Conservation (phyloP, 495 filamentous ascomycete species). For the Collariella sp. region DNA sequence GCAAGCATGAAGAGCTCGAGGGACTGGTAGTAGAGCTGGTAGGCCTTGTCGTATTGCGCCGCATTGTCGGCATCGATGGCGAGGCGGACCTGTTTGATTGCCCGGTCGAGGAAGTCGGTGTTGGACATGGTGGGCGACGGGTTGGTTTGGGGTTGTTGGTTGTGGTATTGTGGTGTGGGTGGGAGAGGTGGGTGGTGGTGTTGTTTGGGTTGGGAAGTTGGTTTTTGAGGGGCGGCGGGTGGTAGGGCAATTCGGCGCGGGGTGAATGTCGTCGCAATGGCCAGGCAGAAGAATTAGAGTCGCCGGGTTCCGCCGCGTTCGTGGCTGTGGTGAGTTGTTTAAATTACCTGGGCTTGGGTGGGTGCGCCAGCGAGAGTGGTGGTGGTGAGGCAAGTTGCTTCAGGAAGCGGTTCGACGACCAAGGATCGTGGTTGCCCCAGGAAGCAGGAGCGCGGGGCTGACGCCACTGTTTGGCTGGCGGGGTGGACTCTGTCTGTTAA, state of each 20-base stretch:
- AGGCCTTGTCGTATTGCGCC: constrained; percentile 94
- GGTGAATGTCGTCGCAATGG: neutral
- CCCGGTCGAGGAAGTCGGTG: constrained; percentile 91
- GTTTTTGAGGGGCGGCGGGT: neutral
- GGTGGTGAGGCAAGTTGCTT: neutral
- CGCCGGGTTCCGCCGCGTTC: neutral
- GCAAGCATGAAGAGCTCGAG: constrained; percentile 95
- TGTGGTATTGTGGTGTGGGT: neutral
- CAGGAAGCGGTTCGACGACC: neutral
- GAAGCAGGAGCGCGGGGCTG: constrained; percentile 26
- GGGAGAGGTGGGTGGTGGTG: neutral
- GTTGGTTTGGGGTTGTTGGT: too few relatives aligned
- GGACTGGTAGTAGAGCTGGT: constrained; percentile 86
- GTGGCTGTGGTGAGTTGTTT: neutral
- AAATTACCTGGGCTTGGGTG: neutral
- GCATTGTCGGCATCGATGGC: constrained; percentile 93
- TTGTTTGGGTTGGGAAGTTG: neutral
- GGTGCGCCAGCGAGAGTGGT: neutral
- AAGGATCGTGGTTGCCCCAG: constrained; percentile 17
- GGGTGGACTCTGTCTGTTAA: constrained; percentile 10
- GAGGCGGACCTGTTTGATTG: constrained; percentile 91
- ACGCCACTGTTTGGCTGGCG: constrained; percentile 15
- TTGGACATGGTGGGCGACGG: constrained; percentile 67
- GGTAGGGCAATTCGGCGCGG: too few relatives aligned
- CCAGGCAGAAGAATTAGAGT: neutral